phyloP scores from a whole-genome alignment of 2,329 filamentous ascomycete genomes.

The Boeremia exigua region DNA sequence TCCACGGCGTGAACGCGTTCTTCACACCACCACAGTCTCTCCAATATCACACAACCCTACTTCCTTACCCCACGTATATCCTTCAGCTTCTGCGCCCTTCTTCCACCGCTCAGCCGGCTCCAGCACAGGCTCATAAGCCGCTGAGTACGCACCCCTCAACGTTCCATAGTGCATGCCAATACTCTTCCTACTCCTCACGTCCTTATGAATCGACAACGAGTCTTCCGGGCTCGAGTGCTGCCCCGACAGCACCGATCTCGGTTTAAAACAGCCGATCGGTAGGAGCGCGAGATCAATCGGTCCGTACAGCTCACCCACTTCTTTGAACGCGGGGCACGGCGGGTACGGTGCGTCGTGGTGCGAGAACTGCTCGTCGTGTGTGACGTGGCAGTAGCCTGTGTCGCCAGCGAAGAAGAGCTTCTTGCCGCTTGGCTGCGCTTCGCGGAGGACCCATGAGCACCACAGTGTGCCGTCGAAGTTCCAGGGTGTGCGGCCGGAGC shows the following conservation, averaged over 20 bases:
- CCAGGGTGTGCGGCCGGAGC: conserved; percentile 51
- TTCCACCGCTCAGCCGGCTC: conserved; percentile 56
- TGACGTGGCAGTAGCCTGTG: conserved; percentile 55
- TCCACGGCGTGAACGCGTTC: background rate
- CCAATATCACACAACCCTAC: conserved; percentile 54
- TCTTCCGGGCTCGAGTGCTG: conserved; percentile 58
- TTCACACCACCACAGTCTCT: conserved; percentile 53
- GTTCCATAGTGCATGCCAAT: conserved; percentile 62
- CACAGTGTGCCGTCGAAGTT: conserved; percentile 53
- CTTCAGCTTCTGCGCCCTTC: conserved; percentile 52
- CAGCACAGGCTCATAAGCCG: conserved; percentile 57
- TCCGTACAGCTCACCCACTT: conserved; percentile 55
- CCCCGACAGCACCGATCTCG: conserved; percentile 52
- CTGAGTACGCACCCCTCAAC: conserved; percentile 53
- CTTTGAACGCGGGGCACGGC: conserved; percentile 56
- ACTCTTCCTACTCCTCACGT: conserved; percentile 54
- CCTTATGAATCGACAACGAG: conserved; percentile 55
- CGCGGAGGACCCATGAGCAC: conserved; percentile 56
- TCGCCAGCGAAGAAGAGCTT: conserved; percentile 58
- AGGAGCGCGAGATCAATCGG: conserved; percentile 58
- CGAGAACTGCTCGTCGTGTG: conserved; percentile 36
- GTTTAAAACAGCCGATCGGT: conserved; percentile 58
- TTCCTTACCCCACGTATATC: conserved; percentile 47
- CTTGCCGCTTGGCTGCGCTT: conserved; percentile 32
- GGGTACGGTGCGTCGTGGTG: conserved; percentile 45